Base-by-base conservation (phyloP, 768 basidiomycete species). In the Cyathus striatus region DNA sequence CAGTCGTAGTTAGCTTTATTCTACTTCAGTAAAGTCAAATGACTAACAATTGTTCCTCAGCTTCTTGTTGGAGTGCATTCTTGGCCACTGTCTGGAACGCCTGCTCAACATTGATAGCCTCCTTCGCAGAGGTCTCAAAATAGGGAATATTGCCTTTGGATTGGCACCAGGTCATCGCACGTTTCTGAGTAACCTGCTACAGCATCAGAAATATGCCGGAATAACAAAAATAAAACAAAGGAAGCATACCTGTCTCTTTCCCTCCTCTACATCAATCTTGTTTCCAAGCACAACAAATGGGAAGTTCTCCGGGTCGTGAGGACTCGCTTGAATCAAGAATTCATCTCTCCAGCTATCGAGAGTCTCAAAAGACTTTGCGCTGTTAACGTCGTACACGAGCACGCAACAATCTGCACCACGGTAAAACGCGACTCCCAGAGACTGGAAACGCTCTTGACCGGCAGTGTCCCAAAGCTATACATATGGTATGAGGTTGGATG, bases 391-490 rank as follows among this genome's bases (percentile, higher is more conserved):
- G 65, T 96, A 99, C 16, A 99, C 96, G 27, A 99, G 79, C 18
- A 99, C 96, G 62, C 96, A 99, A 68, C 96, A 98, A 59, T 99
- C 96, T 13, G 96, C 96, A 25, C 96, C 96, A 53, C 96, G 85
- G 68, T 99, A 99, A 72, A 98, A 99, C 4, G 96, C 96, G 36
- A 98, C 94, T 21, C 96, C 96, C 16, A 99, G 82, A 10, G 94
- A 97, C 66, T 98, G 95, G 80, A 99, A 99, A 39, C 96, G 90
- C 65, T 99, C 96, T 68, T 99, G 96, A 22, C 96, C 96, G 12
- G 96, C 96, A 39, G 96, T 99, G 59, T 99, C 96, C 96, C 96
- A 99, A 38, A 99, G 73, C 92, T 98, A n/a, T n/a, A n/a, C n/a
- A 49, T 14, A 37, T 20, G 37, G 16, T 16, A 21, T 23, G 34